Evolutionary conservation across 495 filamentous ascomycete genomes (phyloP).

Genomic region (Recurvomyces mirabilis): DNA sequence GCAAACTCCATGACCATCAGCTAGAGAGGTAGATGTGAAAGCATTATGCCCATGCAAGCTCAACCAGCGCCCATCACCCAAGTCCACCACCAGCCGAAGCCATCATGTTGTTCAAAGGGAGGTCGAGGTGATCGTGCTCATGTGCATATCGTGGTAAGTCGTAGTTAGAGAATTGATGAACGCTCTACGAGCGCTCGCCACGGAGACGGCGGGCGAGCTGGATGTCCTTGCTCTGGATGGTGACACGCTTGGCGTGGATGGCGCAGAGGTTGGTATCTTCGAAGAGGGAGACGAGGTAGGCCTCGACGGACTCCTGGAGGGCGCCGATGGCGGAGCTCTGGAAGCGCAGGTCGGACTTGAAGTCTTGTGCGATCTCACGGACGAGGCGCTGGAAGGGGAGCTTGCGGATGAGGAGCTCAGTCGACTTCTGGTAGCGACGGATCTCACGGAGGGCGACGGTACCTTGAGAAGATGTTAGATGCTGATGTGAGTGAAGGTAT

Average conservation of each 20-base stretch:
- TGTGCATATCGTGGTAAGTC: constrained; percentile 9
- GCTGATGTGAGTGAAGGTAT: not conserved
- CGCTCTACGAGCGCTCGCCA: constrained; percentile 26
- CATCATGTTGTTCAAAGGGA: constrained; percentile 10
- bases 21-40: constrained; percentile 2
- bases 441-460: constrained; percentile 99
- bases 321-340: constrained; percentile 99
- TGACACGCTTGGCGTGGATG: constrained; percentile 97
- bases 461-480: constrained; percentile 40
- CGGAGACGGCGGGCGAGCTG: constrained; percentile 28
- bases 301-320: constrained; percentile 99
- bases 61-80: constrained; percentile 19
- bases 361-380: constrained; percentile 99
- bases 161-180: constrained; percentile 9
- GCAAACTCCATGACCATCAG: constrained; percentile 14
- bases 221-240: constrained; percentile 34
- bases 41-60: too few species aligned
- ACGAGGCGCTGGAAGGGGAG: constrained; percentile 99
- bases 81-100: constrained; percentile 5
- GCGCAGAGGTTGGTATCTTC: constrained; percentile 99
- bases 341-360: constrained; percentile 99
- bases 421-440: constrained; percentile 99
- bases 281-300: constrained; percentile 99
- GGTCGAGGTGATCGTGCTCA: constrained; percentile 20
- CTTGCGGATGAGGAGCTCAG: constrained; percentile 99